Percentiles rank a stretch among this genome's conserved stretches.
Evolutionary conservation across 257 asterid genomes (phyloP).

Genomic region (Nicotiana noctiflora): DNA sequence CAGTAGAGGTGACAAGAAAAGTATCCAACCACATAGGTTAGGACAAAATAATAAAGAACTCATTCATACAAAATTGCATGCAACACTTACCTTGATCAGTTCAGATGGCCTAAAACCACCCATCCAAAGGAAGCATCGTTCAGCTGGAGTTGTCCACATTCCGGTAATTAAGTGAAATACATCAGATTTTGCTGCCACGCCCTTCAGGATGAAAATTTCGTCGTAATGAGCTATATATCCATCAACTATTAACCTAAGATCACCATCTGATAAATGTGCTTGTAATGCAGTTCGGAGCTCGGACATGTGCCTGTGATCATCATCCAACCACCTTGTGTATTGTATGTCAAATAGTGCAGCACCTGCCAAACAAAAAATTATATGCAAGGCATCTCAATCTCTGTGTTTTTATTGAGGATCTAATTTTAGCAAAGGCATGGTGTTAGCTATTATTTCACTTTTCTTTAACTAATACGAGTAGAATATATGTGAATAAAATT

Average conservation of each 20-base stretch:
- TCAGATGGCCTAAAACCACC: conserved; percentile 96
- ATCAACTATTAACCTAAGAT: conserved; percentile 66
- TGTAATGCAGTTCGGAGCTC: conserved; percentile 83
- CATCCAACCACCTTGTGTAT: conserved; percentile 88
- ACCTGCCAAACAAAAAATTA: conserved; percentile 28
- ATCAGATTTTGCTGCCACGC: conserved; percentile 71
- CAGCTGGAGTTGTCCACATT: conserved; percentile 90
- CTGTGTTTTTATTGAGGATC: neutral
- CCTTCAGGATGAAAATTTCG: conserved; percentile 66
- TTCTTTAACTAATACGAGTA: too few relatives aligned
- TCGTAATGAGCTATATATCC: conserved; percentile 73
- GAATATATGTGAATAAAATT: neutral
- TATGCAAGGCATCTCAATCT: neutral
- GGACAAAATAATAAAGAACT: neutral
- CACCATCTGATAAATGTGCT: conserved; percentile 65
- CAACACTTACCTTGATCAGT: conserved; percentile 57
- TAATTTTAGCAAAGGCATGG: neutral
- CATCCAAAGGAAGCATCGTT: conserved; percentile 96
- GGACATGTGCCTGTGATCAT: conserved; percentile 70
- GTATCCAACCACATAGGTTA: neutral
- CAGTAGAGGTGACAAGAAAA: neutral
- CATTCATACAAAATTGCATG: neutral
- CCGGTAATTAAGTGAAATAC: conserved; percentile 85
- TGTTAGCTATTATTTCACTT: neutral
- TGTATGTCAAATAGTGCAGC: conserved; percentile 92